Percentiles rank a stretch among this genome's conserved stretches.
Evolutionary conservation across 2,329 filamentous ascomycete genomes (phyloP).

Genomic region (Apiospora arundinis): DNA sequence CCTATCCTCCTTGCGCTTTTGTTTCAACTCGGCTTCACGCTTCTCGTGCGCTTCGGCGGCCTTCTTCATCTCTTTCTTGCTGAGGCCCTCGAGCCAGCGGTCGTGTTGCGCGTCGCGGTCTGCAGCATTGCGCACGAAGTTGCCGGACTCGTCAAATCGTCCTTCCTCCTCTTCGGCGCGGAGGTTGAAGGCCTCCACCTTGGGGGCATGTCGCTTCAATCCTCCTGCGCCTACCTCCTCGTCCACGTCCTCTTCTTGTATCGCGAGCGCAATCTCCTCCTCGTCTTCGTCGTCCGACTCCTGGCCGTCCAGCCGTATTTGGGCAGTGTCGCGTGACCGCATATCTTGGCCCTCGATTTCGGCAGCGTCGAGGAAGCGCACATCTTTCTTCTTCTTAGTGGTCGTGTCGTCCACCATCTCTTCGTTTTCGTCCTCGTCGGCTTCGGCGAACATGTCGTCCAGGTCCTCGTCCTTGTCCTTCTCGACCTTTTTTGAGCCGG

Average conservation of each 20-base stretch:
- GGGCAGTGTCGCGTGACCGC: constrained; percentile 75
- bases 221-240: constrained; percentile 89
- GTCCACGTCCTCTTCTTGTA: constrained; percentile 78
- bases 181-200: constrained; percentile 97
- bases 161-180: constrained; percentile 89
- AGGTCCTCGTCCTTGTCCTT: constrained; percentile 62
- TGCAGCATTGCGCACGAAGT: constrained; percentile 86
- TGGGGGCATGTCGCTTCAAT: constrained; percentile 90
- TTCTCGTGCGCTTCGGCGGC: constrained; percentile 88
- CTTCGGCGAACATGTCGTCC: constrained; percentile 85
- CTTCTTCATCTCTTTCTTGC: constrained; percentile 90
- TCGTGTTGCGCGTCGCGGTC: constrained; percentile 93
- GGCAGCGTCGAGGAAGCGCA: constrained; percentile 62
- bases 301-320: constrained; percentile 66
- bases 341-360: constrained; percentile 82
- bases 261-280: constrained; percentile 76
- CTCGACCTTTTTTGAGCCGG: constrained; percentile 40
- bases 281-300: constrained; percentile 65
- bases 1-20: constrained; percentile 77
- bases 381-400: constrained; percentile 68
- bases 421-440: constrained; percentile 65
- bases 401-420: constrained; percentile 53
- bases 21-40: constrained; percentile 77
- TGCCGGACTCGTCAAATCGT: constrained; percentile 87
- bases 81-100: constrained; percentile 88